These are phyloP conservation scores for Petunia axillaris DNA, from an alignment of 257 asterid genomes.

Conservation along the genomic window DNA sequence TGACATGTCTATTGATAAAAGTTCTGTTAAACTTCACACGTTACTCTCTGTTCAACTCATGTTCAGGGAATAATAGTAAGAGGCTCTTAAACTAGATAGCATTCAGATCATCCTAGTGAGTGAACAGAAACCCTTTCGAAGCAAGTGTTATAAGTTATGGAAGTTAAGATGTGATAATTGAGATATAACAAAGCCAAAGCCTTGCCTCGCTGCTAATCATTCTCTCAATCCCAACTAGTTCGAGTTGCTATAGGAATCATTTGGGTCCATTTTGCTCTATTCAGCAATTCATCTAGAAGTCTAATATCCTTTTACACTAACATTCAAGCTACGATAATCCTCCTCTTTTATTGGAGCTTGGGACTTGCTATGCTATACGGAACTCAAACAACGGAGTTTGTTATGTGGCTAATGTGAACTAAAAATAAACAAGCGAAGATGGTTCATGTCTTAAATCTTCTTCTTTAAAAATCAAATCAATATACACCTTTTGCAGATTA, in stretches of 20 bases:
- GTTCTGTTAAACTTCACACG: not conserved
- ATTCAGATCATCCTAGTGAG: not conserved
- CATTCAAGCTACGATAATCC: not conserved
- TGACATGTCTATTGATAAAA: constrained; percentile 4
- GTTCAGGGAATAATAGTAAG: not conserved
- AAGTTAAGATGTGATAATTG: constrained; percentile 10
- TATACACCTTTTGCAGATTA: not conserved
- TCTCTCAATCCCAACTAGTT: constrained; percentile 8
- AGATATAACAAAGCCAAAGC: not conserved
- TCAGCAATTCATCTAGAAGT: not conserved
- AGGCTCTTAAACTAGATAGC: not conserved
- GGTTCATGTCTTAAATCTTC: not conserved
- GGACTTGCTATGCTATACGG: not conserved
- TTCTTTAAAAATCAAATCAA: not conserved
- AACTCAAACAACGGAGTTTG: not conserved
- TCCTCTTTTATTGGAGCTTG: not conserved
- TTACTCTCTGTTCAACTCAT: constrained; percentile 2
- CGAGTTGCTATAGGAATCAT: not conserved
- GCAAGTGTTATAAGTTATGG: not conserved
- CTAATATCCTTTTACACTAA: not conserved
- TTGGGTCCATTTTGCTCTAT: not conserved
- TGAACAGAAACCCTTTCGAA: not conserved
- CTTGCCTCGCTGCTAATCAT: not conserved
- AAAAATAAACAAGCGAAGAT: not conserved
- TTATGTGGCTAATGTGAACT: not conserved